Evolutionary conservation across 1,139 yeast genomes (phyloP), one percentile per base, ranked within the genome.

Genomic region (Starmera stellimalicola): DNA sequence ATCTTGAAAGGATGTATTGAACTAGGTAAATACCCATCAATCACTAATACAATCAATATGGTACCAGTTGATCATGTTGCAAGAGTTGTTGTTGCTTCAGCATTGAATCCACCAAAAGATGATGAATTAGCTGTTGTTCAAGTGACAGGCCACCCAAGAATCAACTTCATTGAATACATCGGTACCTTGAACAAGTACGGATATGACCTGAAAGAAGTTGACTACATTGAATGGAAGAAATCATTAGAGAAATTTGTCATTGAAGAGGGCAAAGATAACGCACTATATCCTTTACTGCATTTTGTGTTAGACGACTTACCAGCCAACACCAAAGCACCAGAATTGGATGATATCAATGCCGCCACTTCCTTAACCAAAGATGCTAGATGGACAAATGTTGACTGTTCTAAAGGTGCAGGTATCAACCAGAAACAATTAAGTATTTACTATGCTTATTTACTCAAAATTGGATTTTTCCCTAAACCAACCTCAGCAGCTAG

Each of bases 11-110:
- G 99, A 22, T 77, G 94, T 57, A 77, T 80, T 33, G 95, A 91
- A 60, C 62, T 91, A 40, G 95, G 95, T 3, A 63, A 68, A 30
- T 80, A 73, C 49, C 98, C 99, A 16, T 83, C 82, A 50, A 87
- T 91, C 43, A 60, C 73, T 48, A 91, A 91, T 63, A 73, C 78
- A 32, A 95, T 88, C 31, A 93, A 93, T 57, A 87, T 88, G 85
- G 96, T 87, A 16, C 98, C 98, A 4, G 98, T 91, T 25, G 97
- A 91, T 49, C 98, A 91, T 50, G 98, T 91, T 44, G 97, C 98
- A 1, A 73, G 94, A 36, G 84, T 87, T 17, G 85, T 80, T 23
- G 83, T 79, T 33, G 87, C 97, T 1, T 64, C 93, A 22, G 80
- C 95, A 0, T 67, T 91, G 44, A 73, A 75, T 45, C 94, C 95